A percentile compares a stretch with the other conserved stretches of the same genome.
Evolutionary conservation across 768 basidiomycete genomes (phyloP).

Genomic region (Tulasnella sp.): DNA sequence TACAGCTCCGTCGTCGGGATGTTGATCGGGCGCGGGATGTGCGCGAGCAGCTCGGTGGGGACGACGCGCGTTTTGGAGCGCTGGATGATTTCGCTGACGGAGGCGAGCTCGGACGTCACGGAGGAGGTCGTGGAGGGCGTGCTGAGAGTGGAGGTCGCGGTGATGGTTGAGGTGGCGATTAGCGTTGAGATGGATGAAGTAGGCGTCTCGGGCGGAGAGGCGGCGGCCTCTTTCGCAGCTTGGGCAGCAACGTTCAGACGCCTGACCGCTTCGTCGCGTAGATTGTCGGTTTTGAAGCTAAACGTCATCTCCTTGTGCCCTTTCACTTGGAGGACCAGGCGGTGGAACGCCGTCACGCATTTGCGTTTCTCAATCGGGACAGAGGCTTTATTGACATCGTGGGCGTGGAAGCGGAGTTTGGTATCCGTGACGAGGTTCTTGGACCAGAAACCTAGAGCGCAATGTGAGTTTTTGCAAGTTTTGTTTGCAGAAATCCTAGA

Average conservation of each 20-base stretch:
- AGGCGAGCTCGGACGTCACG: constrained; percentile 24
- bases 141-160: constrained; percentile 12
- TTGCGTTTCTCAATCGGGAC: constrained; percentile 18
- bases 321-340: constrained; percentile 35
- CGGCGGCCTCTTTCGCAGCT: neutral
- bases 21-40: constrained; percentile 39
- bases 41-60: constrained; percentile 24
- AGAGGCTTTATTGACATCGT: constrained; percentile 27
- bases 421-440: constrained; percentile 29
- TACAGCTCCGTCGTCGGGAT: constrained; percentile 28
- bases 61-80: constrained; percentile 31
- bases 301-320: constrained; percentile 39
- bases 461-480: neutral
- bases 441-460: constrained; percentile 32
- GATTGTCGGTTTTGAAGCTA: constrained; percentile 33
- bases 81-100: constrained; percentile 36
- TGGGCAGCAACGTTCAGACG: constrained; percentile 26
- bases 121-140: neutral
- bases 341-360: constrained; percentile 19
- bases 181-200: constrained; percentile 8
- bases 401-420: constrained; percentile 35
- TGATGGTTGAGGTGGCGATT: constrained; percentile 6
- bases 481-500: neutral
- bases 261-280: constrained; percentile 36
- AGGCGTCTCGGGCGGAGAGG: neutral